Base-by-base conservation (phyloP, 306 rosid species). In the Prunus mira region DNA sequence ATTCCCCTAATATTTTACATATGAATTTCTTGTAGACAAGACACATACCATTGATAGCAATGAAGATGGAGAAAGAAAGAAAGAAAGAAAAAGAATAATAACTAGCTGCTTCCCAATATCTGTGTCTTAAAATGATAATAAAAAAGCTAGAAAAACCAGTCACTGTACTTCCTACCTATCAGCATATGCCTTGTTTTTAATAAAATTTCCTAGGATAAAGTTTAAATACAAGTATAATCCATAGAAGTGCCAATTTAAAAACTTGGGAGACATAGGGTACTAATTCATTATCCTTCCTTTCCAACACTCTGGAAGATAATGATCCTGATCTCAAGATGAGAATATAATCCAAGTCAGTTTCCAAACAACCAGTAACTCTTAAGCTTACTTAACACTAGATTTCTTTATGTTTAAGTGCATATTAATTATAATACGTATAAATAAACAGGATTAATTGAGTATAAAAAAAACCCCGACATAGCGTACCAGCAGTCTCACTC, bases 301-400 rank as follows among this genome's bases (percentile, higher is more conserved):
- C 79, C 65, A 78, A 67, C 13, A 50, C 47, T 67, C 65, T 14
- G 51, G 57, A 76, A 76, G 80, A 83, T 81, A 73, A 79, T 64
- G 88, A 84, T 88, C 79, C 83, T 67, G 28, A 65, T 49, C 75
- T 19, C 28, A 73, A 57, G 28, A 25, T 60, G 51, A 47, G 71
- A 46, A 68, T 74, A 66, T 28, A 34, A 61, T 27, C 73, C 52
- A 22, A 71, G 52, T 55, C 51, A 24, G 46, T 19, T 57, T 56
- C 54, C 63, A 66, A 19, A 50, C 20, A 52, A 51, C 38, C 22
- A 63, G 41, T 24, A 27, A 51, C 47, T 32, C 6, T 19, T 54
- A 51, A 28, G 28, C 25, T 51, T 63, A 30, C 17, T 63, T 30
- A 18, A 51, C 19, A 18, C 7, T 24, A n/a, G 38, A 18, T 8